Conservation (phyloP, 2,329 filamentous ascomycete species). For the Fusarium nodosum region DNA sequence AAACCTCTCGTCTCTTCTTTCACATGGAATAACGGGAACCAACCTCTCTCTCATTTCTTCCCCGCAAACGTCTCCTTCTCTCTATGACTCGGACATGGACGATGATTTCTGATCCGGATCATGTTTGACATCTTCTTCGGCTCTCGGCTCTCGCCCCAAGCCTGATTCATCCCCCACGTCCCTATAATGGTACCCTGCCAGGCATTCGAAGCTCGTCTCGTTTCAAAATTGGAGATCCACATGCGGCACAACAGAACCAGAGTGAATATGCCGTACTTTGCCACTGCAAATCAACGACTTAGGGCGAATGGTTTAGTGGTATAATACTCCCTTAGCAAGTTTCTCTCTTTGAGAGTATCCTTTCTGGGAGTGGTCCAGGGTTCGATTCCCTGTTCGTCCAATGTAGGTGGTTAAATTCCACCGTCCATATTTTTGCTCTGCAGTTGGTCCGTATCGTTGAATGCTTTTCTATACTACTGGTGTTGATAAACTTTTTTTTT, state of each 20-base stretch:
- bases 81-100: background rate
- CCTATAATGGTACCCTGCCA: conserved; percentile 4
- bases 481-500: background rate
- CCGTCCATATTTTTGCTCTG: conserved; percentile 7
- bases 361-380: conserved; percentile 36
- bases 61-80: background rate
- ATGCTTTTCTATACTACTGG: background rate
- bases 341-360: no score
- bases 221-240: background rate
- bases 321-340: conserved; percentile 45
- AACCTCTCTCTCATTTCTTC: conserved; percentile 12
- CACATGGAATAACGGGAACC: conserved; percentile 24
- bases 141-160: conserved; percentile 2
- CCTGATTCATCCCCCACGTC: background rate
- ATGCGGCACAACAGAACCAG: background rate
- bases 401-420: conserved; percentile 38
- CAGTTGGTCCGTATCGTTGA: background rate
- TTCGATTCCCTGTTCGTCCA: conserved; percentile 43
- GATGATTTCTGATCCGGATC: background rate
- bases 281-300: background rate
- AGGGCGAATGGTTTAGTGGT: conserved; percentile 50
- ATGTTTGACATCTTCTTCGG: background rate
- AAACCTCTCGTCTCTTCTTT: conserved; percentile 30
- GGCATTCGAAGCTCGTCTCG: background rate
- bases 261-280: conserved; percentile 24